These are phyloP conservation scores for Suillus occidentalis DNA, from an alignment of 768 basidiomycete genomes.

Conservation along the genomic window DNA sequence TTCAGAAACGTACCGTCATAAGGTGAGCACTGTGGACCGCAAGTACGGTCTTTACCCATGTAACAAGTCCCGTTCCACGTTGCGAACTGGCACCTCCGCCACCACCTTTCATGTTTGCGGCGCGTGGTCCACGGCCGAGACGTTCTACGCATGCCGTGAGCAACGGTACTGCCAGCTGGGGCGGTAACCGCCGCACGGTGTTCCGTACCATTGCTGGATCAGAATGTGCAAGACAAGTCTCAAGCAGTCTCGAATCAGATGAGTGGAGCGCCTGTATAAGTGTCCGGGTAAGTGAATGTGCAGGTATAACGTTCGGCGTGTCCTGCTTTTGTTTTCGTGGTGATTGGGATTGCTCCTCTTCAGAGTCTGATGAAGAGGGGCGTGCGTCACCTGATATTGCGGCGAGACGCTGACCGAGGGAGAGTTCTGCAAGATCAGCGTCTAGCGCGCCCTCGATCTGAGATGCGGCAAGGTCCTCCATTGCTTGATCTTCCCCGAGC, in stretches of 20 bases:
- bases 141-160: conserved; percentile 89
- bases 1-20: conserved; percentile 75
- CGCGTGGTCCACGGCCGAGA: conserved; percentile 72
- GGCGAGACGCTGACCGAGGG: conserved; percentile 86
- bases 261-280: conserved; percentile 97
- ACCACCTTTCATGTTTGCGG: conserved; percentile 72
- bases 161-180: conserved; percentile 82
- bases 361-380: conserved; percentile 44
- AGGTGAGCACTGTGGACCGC: conserved; percentile 87
- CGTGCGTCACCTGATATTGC: conserved; percentile 54
- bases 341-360: conserved; percentile 40
- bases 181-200: conserved; percentile 83
- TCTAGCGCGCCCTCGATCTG: conserved; percentile 72
- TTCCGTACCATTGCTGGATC: conserved; percentile 79
- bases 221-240: conserved; percentile 84
- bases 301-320: conserved; percentile 55
- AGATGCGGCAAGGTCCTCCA: conserved; percentile 48
- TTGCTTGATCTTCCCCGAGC: conserved; percentile 54
- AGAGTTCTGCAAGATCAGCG: conserved; percentile 85
- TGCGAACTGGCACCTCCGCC: conserved; percentile 81
- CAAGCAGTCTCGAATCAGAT: conserved; percentile 82
- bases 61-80: conserved; percentile 64
- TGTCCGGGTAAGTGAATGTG: conserved; percentile 88
- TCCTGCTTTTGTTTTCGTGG: conserved; percentile 19
- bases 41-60: conserved; percentile 81